A percentile compares a stretch with the other conserved stretches of the same genome.
Evolutionary conservation across 2,329 filamentous ascomycete genomes (phyloP).

Genomic region (Annulohypoxylon truncatum): DNA sequence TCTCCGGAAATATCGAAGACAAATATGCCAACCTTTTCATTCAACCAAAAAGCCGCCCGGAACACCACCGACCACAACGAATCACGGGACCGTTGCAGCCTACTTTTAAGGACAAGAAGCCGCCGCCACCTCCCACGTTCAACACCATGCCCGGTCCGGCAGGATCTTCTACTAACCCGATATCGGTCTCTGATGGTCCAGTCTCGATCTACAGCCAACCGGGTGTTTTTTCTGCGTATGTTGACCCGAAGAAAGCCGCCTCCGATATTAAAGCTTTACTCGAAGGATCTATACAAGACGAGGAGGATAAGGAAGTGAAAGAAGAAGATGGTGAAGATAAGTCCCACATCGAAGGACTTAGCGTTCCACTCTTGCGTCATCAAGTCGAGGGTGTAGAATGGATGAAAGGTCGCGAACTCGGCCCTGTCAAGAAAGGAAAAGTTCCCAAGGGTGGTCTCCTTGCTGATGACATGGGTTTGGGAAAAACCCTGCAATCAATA

Average conservation of each 20-base stretch:
- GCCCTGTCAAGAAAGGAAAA: conserved; percentile 81
- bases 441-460: conserved; percentile 94
- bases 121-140: conserved; percentile 61
- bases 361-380: conserved; percentile 89
- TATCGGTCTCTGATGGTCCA: conserved; percentile 44
- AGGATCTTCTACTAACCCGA: conserved; percentile 48
- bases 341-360: conserved; percentile 81
- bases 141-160: conserved; percentile 54
- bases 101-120: conserved; percentile 60
- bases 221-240: conserved; percentile 68
- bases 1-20: conserved; percentile 57
- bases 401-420: conserved; percentile 94
- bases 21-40: conserved; percentile 66
- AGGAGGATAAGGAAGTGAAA: conserved; percentile 61
- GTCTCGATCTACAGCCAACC: conserved; percentile 52
- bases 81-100: conserved; percentile 61
- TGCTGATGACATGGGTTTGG: conserved; percentile 96
- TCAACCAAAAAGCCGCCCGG: conserved; percentile 65
- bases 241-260: conserved; percentile 77
- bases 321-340: conserved; percentile 62
- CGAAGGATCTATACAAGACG: conserved; percentile 82
- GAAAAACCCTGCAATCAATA: conserved; percentile 95
- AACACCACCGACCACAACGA: conserved; percentile 65
- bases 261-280: conserved; percentile 85
- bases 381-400: conserved; percentile 94